Evolutionary conservation across 2,329 filamentous ascomycete species (phyloP), one percentile per base, ranked within the genome.

Genomic region (Neonectria punicea): DNA sequence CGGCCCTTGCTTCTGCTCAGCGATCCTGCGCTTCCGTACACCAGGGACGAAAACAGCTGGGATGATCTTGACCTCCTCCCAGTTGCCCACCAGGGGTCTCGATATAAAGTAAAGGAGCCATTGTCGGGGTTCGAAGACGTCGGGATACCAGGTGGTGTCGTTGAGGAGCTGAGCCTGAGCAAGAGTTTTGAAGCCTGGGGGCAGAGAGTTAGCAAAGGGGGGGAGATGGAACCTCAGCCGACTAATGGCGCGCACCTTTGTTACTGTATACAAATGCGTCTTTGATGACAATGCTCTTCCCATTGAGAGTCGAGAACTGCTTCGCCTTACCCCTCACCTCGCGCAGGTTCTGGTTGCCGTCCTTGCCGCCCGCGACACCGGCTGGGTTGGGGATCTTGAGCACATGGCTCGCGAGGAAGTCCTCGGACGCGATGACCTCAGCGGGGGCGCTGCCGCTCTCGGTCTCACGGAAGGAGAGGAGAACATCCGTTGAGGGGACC

Each of bases 51-150:
- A 80, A 9, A 87, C 69, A 2, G 94, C 93, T 3, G 91, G 90
- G 5, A 86, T 80, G 54, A 95, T 90, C 68, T 89, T 90, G 56
- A 89, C 85, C 55, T 93, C 87, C 74, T 97, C 94, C 84, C 91
- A 94, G 1, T 87, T 86, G 25, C 96, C 96, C 20, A 98, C 87
- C 56, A 99, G 83, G 2, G 96, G 96, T 56, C 89, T 90, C 28
- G 95, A 96, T 68, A 99, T 97, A 80, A 94, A 98, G 85, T 98
- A 98, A 65, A 99, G 87, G 47, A 99, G 89, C 94, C 96, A 99
- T 86, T 94, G 93, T 72, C 94, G 91, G 14, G 93, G 91, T 73
- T 98, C 95, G 73, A 93, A 87, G n/a, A 89, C 90, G 74, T 98
- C 93, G 53, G 93, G 91, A 75, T 97, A 97, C 87, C 93, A 98